Evolutionary conservation across 1,284 basidiomycete genomes (phyloP), one percentile per base, ranked within the genome.

Genomic region (Cryptococcus hybrid): DNA sequence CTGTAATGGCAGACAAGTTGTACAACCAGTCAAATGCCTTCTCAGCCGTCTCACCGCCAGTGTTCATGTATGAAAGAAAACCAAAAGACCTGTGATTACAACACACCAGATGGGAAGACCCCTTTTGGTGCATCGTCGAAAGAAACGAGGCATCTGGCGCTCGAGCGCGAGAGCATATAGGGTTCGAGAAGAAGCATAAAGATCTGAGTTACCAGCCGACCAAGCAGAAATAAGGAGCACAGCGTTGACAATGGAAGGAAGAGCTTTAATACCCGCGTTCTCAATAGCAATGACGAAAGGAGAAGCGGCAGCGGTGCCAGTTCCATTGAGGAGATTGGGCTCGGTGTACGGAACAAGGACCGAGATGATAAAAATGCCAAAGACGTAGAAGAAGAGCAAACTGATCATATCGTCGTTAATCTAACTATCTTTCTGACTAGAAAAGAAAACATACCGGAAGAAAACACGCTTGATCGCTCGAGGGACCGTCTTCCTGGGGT

Each of bases 381-480:
- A 45, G 44, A 75, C 64, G 24, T 40, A 51, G 36, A 40, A 51
- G 61, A 39, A 51, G 15, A 47, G 18, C 43, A 44, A n/a, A 2
- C 43, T 44, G 13, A 43, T 44, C 4, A 4, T 30, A n/a, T 13
- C 24, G 3, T 44, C n/a, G 43, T 44, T 24, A 44, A 12, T 15
- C 7, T 30, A 44, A 6, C 0, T 44, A 24, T 12, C 13, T 12
- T 9, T 7, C 43, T 44, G 13, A 44, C n/a, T 1, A 18, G 71
- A 90, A 92, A 91, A 90, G 39, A 89, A 60, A 15, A 87, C 58
- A 61, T 91, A 85, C 66, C 89, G 85, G 79, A 84, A 90, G 78
- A 91, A 90, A 13, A 92, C 89, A 40, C 88, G 82, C 52, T 84
- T 83, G 60, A 92, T 87, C 7, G 90, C 91, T 69, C 85, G 88